Evolutionary conservation across 345 rosid genomes (phyloP).

Genomic region (Sonneratia alba): DNA sequence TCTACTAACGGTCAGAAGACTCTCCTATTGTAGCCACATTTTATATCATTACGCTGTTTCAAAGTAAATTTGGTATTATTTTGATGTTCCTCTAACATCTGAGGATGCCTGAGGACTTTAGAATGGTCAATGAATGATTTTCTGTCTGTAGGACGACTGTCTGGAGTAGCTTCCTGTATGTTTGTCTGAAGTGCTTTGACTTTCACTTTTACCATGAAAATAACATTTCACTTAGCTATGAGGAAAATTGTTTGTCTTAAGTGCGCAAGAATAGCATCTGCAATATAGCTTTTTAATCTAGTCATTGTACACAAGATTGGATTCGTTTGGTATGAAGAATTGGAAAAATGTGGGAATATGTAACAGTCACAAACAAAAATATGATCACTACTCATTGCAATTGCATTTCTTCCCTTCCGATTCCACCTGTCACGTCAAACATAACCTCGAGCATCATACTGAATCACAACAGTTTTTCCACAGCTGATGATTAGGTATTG

Average conservation of each 20-base stretch:
- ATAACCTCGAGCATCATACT: background rate
- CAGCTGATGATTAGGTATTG: background rate
- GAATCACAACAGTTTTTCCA: too few relatives aligned
- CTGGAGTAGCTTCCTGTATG: background rate
- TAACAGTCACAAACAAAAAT: background rate
- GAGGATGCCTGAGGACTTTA: background rate
- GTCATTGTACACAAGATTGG: background rate
- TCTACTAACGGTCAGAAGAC: conserved; percentile 68
- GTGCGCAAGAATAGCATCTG: too few relatives aligned
- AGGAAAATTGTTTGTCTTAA: too few relatives aligned
- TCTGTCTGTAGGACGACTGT: background rate
- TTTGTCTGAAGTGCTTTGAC: too few relatives aligned
- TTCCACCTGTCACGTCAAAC: background rate
- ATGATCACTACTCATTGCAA: background rate
- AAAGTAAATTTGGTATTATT: background rate
- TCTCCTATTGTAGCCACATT: background rate
- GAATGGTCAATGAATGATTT: background rate
- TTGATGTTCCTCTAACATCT: background rate
- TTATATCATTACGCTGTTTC: background rate
- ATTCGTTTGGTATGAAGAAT: background rate
- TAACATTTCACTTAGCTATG: too few relatives aligned
- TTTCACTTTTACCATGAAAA: too few relatives aligned
- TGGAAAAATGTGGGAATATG: background rate
- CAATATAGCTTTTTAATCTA: too few relatives aligned
- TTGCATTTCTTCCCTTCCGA: background rate